Evolutionary conservation across 495 filamentous ascomycete species (phyloP).

Genomic region (Echria macrotheca): DNA sequence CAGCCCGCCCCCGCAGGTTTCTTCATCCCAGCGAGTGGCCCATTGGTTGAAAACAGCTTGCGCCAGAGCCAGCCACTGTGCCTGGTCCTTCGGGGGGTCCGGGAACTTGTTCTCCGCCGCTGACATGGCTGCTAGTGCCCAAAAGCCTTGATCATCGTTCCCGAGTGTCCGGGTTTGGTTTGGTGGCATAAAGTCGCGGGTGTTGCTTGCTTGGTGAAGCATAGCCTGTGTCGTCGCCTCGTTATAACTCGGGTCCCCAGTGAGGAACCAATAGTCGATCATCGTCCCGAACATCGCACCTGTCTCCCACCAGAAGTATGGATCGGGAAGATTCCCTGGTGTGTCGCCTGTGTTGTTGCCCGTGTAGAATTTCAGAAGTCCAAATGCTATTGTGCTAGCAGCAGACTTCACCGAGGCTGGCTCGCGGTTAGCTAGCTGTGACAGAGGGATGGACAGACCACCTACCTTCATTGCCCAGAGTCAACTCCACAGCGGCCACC

Average conservation of each 20-base stretch:
- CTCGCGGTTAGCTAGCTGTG: slow-evolving; percentile 4
- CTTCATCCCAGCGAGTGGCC: slow-evolving; percentile 60
- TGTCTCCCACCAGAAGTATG: slow-evolving; percentile 80
- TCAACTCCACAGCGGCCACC: slow-evolving; percentile 24
- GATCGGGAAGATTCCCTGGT: slow-evolving; percentile 66
- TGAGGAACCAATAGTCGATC: slow-evolving; percentile 81
- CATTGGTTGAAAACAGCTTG: slow-evolving; percentile 75
- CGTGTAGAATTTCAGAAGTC: slow-evolving; percentile 55
- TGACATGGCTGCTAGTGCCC: slow-evolving; percentile 76
- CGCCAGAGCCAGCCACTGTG: slow-evolving; percentile 72
- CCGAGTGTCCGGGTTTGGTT: slow-evolving; percentile 75
- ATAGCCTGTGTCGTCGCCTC: slow-evolving; percentile 61
- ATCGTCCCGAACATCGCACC: slow-evolving; percentile 72
- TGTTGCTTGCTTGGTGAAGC: slow-evolving; percentile 62
- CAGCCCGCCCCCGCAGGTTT: slow-evolving; percentile 68
- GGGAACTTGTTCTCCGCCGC: slow-evolving; percentile 76
- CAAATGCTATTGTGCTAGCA: slow-evolving; percentile 41
- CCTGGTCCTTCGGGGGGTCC: slow-evolving; percentile 54
- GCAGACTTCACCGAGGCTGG: slow-evolving; percentile 39
- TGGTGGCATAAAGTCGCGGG: slow-evolving; percentile 67
- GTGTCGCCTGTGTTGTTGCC: slow-evolving; percentile 64
- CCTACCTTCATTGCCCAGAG: slow-evolving; percentile 24
- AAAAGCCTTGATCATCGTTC: slow-evolving; percentile 86
- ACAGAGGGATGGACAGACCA: neutral
- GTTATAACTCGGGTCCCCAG: slow-evolving; percentile 70